Evolutionary conservation across 805 yeast genomes (phyloP).

Genomic region (Saccharomycodes ludwigii): DNA sequence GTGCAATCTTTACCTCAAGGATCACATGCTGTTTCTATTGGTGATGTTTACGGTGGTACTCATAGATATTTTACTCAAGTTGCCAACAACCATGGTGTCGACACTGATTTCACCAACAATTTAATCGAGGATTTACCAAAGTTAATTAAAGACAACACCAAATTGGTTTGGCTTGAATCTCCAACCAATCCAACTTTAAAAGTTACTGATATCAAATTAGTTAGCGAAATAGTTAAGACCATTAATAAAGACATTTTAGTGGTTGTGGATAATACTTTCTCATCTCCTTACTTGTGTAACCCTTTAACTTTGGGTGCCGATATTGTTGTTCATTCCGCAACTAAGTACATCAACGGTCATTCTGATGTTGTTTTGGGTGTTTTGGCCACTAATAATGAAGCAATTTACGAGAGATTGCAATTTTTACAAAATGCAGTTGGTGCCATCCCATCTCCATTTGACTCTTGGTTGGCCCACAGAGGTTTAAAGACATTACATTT

Average conservation of each 20-base stretch:
- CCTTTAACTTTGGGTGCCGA: constrained; percentile 80
- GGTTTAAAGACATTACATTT: constrained; percentile 80
- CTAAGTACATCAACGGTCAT: constrained; percentile 87
- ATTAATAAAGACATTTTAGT: constrained; percentile 42
- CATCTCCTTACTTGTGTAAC: constrained; percentile 78
- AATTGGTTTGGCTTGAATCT: constrained; percentile 76
- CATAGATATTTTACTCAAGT: constrained; percentile 84
- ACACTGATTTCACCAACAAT: constrained; percentile 53
- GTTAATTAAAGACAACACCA: constrained; percentile 49
- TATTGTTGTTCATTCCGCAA: constrained; percentile 77
- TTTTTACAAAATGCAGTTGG: constrained; percentile 84
- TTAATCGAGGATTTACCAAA: constrained; percentile 45
- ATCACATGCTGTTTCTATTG: constrained; percentile 65
- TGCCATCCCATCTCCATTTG: constrained; percentile 82
- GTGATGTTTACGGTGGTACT: constrained; percentile 87
- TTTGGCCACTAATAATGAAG: constrained; percentile 54
- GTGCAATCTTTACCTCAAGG: constrained; percentile 62
- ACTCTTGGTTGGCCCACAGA: constrained; percentile 86
- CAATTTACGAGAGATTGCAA: constrained; percentile 48
- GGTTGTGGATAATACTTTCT: constrained; percentile 81
- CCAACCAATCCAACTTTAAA: constrained; percentile 83
- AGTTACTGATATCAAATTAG: constrained; percentile 60
- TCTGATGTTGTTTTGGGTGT: constrained; percentile 86
- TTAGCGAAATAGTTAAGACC: constrained; percentile 41
- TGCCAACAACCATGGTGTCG: constrained; percentile 68